Base-by-base conservation (phyloP, 2,329 filamentous ascomycete species). In the Penicillium hordei region DNA sequence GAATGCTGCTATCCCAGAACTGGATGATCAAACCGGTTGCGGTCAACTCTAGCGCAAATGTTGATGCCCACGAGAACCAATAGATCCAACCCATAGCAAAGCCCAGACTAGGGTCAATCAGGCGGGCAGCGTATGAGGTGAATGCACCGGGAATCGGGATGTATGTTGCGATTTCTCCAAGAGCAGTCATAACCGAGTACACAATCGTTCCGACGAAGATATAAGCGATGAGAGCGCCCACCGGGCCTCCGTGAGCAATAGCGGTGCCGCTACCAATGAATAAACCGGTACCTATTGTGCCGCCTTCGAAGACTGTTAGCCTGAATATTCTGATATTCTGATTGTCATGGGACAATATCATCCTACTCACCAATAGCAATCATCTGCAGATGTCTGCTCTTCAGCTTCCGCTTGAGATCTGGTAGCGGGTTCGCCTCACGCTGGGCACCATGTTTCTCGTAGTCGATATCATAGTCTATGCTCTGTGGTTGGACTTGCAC, bases 381-480 rank as follows among this genome's bases (percentile, higher is more conserved):
- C 93, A 97, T 97, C 79, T 97, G 93, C 72, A 97, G 73, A 79
- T 99, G 94, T 48, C 92, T 82, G 27, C 88, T 89, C 78, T 95
- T 95, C 68, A 96, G 77, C 77, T 88, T 89, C 70, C 92, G 83
- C 58, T 90, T 86, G 58, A 97, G 82, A 53, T 76, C 71, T 3
- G 74, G 72, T 60, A 88, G 65, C 86, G 86, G 43, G 86, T 88
- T 42, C 86, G 93, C 65, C 76, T 81, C 57, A 74, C 60, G 73
- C 48, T 61, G 60, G 17, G 70, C 72, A 49, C 72, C 69, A 66
- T 75, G 57, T 56, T 77, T 76, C 60, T 77, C 71, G 48, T 68
- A 72, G 60, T 74, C 75, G 48, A 72, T 52, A 55, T 76, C 71
- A 52, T 69, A 62, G 43, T 33, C 55, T 6, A 57, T 42, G 12